phyloP scores from a whole-genome alignment of 1,284 basidiomycete genomes.

The Earliella scabrosa region DNA sequence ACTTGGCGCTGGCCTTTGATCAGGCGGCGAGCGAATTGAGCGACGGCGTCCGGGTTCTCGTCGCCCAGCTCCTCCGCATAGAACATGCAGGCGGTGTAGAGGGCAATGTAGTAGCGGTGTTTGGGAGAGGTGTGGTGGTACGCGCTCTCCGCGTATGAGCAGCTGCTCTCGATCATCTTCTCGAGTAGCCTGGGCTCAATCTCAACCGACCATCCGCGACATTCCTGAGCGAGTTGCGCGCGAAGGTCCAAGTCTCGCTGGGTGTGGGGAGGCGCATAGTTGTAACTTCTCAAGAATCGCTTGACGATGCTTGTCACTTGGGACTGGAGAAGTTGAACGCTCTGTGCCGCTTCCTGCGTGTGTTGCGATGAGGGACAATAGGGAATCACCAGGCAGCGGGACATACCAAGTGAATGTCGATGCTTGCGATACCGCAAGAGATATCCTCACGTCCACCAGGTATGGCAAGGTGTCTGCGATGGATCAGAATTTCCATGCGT shows the following conservation, averaged over 20 bases:
- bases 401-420: too few relatives aligned
- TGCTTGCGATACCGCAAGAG: too few relatives aligned
- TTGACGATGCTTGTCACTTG: conserved; percentile 4
- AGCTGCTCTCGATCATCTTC: conserved; percentile 24
- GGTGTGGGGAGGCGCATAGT: conserved; percentile 6
- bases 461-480: too few relatives aligned
- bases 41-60: conserved; percentile 16
- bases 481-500: too few relatives aligned
- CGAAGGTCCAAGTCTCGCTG: conserved; percentile 9
- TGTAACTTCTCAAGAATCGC: conserved; percentile 8
- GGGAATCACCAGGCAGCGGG: too few relatives aligned
- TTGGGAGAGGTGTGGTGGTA: conserved; percentile 18
- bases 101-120: conserved; percentile 23
- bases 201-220: conserved; percentile 9
- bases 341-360: too few relatives aligned
- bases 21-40: conserved; percentile 20
- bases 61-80: conserved; percentile 23
- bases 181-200: conserved; percentile 11
- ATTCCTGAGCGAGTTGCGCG: conserved; percentile 5
- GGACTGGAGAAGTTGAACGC: too few relatives aligned
- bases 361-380: too few relatives aligned
- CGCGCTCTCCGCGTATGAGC: conserved; percentile 20
- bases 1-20: conserved; percentile 17
- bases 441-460: too few relatives aligned
- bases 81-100: conserved; percentile 26